A percentile compares a stretch with the other conserved stretches of the same genome.
These are phyloP conservation scores for Rosa hybrid DNA, from an alignment of 331 rosid genomes.

Conservation along the genomic window DNA sequence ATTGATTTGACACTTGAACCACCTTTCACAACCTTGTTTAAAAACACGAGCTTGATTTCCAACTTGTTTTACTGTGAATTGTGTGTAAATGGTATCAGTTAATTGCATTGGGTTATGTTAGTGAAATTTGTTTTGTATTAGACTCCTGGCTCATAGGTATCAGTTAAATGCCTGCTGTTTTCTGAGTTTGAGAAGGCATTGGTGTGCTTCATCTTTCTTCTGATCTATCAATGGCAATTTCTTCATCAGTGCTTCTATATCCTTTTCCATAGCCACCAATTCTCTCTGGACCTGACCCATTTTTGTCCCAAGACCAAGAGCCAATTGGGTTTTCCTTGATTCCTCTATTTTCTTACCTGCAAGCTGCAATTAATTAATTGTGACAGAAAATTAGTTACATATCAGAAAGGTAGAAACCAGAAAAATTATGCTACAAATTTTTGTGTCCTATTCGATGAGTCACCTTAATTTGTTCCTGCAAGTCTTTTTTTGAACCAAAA, in stretches of 20 bases:
- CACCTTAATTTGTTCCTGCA: conserved; percentile 37
- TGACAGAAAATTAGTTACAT: not conserved
- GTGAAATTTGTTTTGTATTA: not conserved
- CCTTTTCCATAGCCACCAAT: conserved; percentile 16
- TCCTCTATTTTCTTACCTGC: conserved; percentile 14
- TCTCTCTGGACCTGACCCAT: conserved; percentile 2
- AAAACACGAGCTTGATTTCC: not conserved
- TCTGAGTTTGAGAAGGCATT: conserved; percentile 17
- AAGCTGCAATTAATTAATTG: conserved; percentile 14
- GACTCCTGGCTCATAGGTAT: not conserved
- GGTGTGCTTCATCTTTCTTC: conserved; percentile 32
- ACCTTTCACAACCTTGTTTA: not conserved
- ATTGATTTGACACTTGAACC: not conserved
- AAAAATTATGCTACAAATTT: not conserved
- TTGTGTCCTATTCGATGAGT: not conserved
- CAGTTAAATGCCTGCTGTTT: not conserved
- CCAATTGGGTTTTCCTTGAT: conserved; percentile 1
- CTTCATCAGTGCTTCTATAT: conserved; percentile 15
- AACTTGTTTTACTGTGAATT: not conserved
- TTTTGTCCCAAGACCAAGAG: not conserved
- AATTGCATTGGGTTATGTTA: not conserved
- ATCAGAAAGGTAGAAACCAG: not conserved
- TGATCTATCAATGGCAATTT: not conserved
- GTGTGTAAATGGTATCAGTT: not conserved
- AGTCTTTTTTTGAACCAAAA: conserved; percentile 21